These are phyloP conservation scores for Pythium phragmiticola DNA, from an alignment of 352 stramenopile genomes.

Conservation along the genomic window DNA sequence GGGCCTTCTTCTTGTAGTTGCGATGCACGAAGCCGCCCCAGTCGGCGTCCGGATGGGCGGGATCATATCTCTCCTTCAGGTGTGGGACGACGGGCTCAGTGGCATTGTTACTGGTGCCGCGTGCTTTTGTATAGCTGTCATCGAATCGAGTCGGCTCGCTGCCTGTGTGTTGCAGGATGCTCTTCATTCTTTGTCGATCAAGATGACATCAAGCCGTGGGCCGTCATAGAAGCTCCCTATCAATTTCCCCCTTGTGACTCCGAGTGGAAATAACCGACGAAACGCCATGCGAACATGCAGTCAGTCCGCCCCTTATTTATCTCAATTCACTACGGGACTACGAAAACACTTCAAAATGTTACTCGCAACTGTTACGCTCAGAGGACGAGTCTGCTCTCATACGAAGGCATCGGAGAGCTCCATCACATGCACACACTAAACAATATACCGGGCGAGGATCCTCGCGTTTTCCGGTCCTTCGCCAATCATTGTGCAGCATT, in stretches of 20 bases:
- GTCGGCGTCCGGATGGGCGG: constrained; percentile 67
- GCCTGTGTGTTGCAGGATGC: constrained; percentile 35
- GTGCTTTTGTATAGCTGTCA: not conserved
- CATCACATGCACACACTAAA: too few relatives aligned
- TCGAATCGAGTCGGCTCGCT: not conserved
- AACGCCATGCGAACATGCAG: not conserved
- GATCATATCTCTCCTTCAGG: constrained; percentile 69
- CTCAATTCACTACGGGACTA: too few relatives aligned
- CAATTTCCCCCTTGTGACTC: not conserved
- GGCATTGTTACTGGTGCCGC: constrained; percentile 14
- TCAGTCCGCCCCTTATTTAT: too few relatives aligned
- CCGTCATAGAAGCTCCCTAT: not conserved
- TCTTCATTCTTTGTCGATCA: constrained; percentile 28
- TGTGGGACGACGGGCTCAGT: constrained; percentile 37
- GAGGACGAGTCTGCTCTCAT: too few relatives aligned
- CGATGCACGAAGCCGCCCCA: constrained; percentile 69
- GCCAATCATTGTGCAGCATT: too few relatives aligned
- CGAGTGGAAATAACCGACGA: not conserved
- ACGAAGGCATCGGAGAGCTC: too few relatives aligned
- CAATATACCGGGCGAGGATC: too few relatives aligned
- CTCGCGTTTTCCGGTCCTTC: too few relatives aligned
- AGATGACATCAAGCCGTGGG: too few relatives aligned
- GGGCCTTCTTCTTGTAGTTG: constrained; percentile 56
- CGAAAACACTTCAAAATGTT: too few relatives aligned
- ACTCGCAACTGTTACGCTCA: too few relatives aligned